Percentiles rank a stretch among this genome's conserved stretches.
Evolutionary conservation across 139 green algal species (phyloP).

Genomic region (Chloropicon primus): DNA sequence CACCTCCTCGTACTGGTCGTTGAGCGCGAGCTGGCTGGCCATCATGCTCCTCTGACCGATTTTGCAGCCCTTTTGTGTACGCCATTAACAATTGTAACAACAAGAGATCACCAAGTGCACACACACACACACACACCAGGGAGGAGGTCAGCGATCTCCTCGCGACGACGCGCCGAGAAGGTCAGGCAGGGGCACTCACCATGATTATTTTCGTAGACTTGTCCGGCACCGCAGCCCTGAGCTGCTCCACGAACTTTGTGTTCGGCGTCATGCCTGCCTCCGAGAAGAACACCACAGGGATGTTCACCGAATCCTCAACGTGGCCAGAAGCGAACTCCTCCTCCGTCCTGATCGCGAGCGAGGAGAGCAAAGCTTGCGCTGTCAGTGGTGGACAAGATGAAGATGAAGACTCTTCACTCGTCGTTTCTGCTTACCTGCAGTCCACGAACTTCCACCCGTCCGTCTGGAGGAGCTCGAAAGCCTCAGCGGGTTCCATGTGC

Average conservation of each 20-base stretch:
- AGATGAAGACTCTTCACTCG: background rate
- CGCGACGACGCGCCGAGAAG: too few species aligned
- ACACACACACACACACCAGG: too few species aligned
- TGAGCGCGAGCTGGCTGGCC: background rate
- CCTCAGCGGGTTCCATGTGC: background rate
- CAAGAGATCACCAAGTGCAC: too few species aligned
- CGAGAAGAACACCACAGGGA: background rate
- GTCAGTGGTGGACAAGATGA: too few species aligned
- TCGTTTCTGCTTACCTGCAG: background rate
- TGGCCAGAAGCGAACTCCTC: background rate
- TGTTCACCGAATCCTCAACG: background rate
- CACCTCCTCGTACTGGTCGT: background rate
- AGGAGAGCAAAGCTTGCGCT: too few species aligned
- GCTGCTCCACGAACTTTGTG: background rate
- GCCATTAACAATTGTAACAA: too few species aligned
- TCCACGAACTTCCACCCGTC: background rate
- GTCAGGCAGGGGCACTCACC: too few species aligned
- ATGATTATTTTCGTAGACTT: background rate
- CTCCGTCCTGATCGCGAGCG: background rate
- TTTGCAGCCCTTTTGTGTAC: background rate
- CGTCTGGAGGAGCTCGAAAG: background rate
- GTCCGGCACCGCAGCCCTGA: background rate
- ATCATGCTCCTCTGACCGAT: background rate
- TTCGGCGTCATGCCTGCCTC: background rate
- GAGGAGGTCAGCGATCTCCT: too few species aligned